Base-by-base conservation (phyloP, 306 rosid genomes). In the Cucurbita argyrosperma region DNA sequence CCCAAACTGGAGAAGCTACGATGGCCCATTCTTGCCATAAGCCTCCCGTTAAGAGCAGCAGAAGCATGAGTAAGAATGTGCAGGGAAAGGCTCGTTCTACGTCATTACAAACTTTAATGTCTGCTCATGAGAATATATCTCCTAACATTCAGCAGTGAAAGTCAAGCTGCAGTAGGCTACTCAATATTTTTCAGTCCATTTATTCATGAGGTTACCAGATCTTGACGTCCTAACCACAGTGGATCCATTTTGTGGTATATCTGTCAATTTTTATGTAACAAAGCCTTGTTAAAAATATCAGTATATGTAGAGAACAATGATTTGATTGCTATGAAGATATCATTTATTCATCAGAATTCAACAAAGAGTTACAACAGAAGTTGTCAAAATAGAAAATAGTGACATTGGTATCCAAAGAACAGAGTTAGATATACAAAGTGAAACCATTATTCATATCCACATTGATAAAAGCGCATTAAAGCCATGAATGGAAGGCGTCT, bases 141-240 rank as follows among this genome's bases (percentile, higher is more conserved):
- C 98, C 98, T 80, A 90, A 90, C 74, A 86, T 93, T 85, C 92
- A 80, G 80, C 74, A 75, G n/a, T 79, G 56, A 76, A 54, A 14
- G 53, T 42, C 70, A 80, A 67, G 21, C 73, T 26, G 55, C 56
- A 26, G 6, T 21, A 21, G 46, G 4, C 73, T 19, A 45, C 53
- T 40, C 70, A 40, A 63, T 8, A 63, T n/a, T 39, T 40, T 63
- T 15, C 40, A 13, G 10, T 63, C 49, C 57, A 69, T 49, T 47
- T 19, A 66, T 66, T 45, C 72, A 19, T 6, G 54, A 66, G 54
- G 39, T 66, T 19, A 43, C 54, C 72, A 45, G 72, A 66, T 45
- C 72, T 66, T 39, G 18, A 66, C 39, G 1, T 66, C 38, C 11
- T 59, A 72, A 49, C 73, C 38, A 37, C 59, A 14, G 60, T 70